A percentile compares a stretch with the other conserved stretches of the same genome.
Conservation (phyloP, 225 moss, liverwort and hornwort genomes). For the Antitrichia curtipendula region DNA sequence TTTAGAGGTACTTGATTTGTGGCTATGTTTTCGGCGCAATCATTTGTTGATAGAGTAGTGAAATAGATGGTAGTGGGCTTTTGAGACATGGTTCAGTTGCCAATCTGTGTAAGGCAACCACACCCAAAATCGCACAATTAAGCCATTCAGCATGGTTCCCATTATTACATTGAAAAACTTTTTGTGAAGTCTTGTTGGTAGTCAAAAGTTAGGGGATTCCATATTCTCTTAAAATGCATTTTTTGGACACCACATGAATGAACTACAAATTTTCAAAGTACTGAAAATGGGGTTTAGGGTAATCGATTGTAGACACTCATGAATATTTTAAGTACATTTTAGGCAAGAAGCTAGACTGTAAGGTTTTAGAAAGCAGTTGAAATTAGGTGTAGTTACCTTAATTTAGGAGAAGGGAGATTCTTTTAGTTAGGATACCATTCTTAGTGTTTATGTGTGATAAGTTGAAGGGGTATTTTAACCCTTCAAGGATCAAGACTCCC, state of each 20-base stretch:
- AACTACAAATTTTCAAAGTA: too few species aligned
- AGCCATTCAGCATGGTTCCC: not conserved
- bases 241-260: not conserved
- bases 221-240: not conserved
- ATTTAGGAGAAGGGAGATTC: not conserved
- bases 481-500: not conserved
- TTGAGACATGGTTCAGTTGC: not conserved
- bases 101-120: not conserved
- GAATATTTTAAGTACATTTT: too few species aligned
- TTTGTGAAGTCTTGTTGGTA: too few species aligned
- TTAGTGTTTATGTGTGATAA: not conserved
- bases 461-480: not conserved
- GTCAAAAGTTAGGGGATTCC: not conserved
- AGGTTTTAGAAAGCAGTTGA: too few species aligned
- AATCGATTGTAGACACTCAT: too few species aligned
- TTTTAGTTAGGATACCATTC: not conserved
- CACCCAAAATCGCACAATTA: not conserved
- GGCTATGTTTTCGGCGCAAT: not conserved
- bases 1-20: not conserved
- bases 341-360: too few species aligned
- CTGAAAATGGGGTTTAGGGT: too few species aligned
- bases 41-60: not conserved
- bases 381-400: not conserved
- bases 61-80: not conserved
- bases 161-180: not conserved